Evolutionary conservation across 176 grass and related monocot species (phyloP), one percentile per base, ranked within the genome.

Genomic region (Zoysia pacifica): DNA sequence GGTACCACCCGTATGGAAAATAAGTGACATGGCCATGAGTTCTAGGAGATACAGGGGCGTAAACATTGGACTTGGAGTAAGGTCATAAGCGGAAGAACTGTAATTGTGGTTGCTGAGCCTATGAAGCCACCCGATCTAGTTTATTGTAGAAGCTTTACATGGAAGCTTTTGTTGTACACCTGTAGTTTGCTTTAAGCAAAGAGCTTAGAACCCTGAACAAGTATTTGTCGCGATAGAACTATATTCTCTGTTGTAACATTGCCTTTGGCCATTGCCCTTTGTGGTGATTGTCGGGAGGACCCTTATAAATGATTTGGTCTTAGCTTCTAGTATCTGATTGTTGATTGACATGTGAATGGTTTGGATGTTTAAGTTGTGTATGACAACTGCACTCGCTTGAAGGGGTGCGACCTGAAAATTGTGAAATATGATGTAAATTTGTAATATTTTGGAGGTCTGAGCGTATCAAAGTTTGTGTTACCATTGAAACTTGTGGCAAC

Each of bases 1-100:
- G 93, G 87, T 94, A 94, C 40, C 93, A 94, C 73, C 93, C 93
- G 0, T 94, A 94, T n/a, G 93, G 89, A 67, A 94, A 92, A 51
- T 89, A 80, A 89, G 72, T 9, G 7, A 2, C 18, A 45, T 14
- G 54, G 46, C 0, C 39, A 40, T 18, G 13, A 43, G 44, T 38
- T 61, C 82, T 81, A 71, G 78, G 82, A 28, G 28, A 52, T 61
- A 54, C 41, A 51, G 52, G 69, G 69, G 65, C 43, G 2, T 11
- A 7, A 42, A 28, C 28, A 28, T 28, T 28, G 28, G 28, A 28
- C 28, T 28, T 28, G 74, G 7, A 84, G 76, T 43, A 48, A 48
- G 12, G 40, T 79, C 48, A 11, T 48, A 59, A 37, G 36, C 13
- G 9, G 43, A 55, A n/a, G 56, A 84, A 89, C 28, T 73, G 70